phyloP scores from a whole-genome alignment of 345 rosid species.

The Kernera saxatilis region DNA sequence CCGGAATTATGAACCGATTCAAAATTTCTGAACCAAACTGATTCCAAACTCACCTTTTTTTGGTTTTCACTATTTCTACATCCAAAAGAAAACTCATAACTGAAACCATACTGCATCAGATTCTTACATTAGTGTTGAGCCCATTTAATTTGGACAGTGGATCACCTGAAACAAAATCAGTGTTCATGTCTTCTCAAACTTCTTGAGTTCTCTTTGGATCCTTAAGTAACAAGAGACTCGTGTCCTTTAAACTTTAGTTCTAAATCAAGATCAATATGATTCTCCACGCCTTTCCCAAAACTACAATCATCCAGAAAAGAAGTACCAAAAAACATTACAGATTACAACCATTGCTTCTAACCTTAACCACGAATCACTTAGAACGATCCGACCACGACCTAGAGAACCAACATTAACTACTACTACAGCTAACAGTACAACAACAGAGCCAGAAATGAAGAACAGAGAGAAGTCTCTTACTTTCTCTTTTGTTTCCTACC shows the following conservation, averaged over 20 bases:
- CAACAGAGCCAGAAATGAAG: conserved; percentile 14
- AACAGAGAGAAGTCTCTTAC: conserved; percentile 28
- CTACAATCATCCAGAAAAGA: neutral
- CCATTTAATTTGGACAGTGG: too few relatives aligned
- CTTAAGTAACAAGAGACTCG: neutral
- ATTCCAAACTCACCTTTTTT: neutral
- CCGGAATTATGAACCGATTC: neutral
- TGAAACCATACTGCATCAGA: too few relatives aligned
- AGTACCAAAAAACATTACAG: neutral
- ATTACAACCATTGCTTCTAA: neutral
- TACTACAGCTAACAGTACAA: conserved; percentile 19
- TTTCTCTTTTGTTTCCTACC: neutral
- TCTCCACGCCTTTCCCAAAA: neutral
- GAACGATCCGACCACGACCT: neutral
- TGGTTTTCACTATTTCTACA: neutral
- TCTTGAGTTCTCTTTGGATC: neutral
- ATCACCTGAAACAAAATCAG: too few relatives aligned
- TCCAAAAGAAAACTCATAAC: neutral
- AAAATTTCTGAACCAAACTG: neutral
- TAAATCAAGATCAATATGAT: neutral
- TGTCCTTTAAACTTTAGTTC: neutral
- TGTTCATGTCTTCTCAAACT: neutral
- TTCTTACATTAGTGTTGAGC: neutral
- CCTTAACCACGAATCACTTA: neutral
- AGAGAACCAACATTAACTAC: neutral